A percentile compares a stretch with the other conserved stretches of the same genome.
These are phyloP conservation scores for Pseudozyma sp. DNA, from an alignment of 1,284 basidiomycete species.

Conservation along the genomic window DNA sequence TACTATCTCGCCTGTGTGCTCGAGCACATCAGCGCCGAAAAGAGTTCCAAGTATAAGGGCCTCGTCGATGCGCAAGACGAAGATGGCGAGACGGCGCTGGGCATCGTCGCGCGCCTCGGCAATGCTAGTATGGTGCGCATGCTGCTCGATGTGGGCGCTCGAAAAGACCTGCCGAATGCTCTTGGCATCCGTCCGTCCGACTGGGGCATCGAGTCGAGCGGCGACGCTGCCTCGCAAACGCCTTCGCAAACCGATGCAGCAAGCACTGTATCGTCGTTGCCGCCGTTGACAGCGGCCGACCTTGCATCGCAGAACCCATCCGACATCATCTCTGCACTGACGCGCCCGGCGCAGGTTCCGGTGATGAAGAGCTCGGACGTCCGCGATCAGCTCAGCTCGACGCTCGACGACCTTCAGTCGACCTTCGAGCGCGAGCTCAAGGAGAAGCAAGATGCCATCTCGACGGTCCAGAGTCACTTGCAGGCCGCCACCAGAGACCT, in stretches of 20 bases:
- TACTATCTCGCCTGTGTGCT: slow-evolving; percentile 94
- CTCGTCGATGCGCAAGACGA: slow-evolving; percentile 93
- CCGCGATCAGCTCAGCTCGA: slow-evolving; percentile 73
- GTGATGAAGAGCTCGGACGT: slow-evolving; percentile 90
- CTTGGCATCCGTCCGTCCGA: slow-evolving; percentile 91
- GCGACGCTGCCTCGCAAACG: slow-evolving; percentile 17
- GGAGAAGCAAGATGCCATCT: slow-evolving; percentile 85
- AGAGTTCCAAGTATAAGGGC: slow-evolving; percentile 69
- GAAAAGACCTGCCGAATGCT: slow-evolving; percentile 90
- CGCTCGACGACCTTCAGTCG: slow-evolving; percentile 78
- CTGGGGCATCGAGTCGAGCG: slow-evolving; percentile 74
- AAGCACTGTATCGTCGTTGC: slow-evolving; percentile 34
- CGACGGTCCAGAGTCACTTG: slow-evolving; percentile 85
- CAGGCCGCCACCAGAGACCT: slow-evolving; percentile 89
- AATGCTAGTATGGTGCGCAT: slow-evolving; percentile 88
- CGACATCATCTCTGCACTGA: slow-evolving; percentile 74
- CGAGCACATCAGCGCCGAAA: slow-evolving; percentile 73
- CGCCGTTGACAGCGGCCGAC: slow-evolving; percentile 49
- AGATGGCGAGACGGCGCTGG: slow-evolving; percentile 94
- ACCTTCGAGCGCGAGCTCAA: slow-evolving; percentile 89
- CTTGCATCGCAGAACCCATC: slow-evolving; percentile 67
- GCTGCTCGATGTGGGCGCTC: slow-evolving; percentile 91
- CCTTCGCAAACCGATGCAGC: slow-evolving; percentile 25
- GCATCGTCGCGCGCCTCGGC: slow-evolving; percentile 92
- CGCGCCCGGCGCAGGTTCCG: slow-evolving; percentile 72